phyloP scores from a whole-genome alignment of 2,329 filamentous ascomycete genomes.

The Monascus ruber region DNA sequence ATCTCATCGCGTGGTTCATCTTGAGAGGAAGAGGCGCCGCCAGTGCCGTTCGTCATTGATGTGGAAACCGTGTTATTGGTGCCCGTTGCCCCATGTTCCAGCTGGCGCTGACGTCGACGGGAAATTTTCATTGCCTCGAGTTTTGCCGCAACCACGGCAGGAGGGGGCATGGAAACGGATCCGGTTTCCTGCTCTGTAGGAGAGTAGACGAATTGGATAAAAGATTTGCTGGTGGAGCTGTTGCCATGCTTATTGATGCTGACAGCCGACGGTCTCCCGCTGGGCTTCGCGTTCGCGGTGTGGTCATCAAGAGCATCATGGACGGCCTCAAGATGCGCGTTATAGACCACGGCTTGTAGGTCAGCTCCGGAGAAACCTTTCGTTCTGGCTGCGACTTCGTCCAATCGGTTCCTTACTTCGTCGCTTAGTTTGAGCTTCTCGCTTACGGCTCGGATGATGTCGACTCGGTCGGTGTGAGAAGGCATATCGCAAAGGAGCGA shows the following conservation, averaged over 20 bases:
- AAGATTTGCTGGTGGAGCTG: slow-evolving; percentile 35
- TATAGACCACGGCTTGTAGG: slow-evolving; percentile 87
- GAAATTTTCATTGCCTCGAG: slow-evolving; percentile 66
- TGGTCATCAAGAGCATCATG: slow-evolving; percentile 70
- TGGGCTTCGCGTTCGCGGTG: slow-evolving; percentile 28
- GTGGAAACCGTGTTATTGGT: slow-evolving; percentile 3
- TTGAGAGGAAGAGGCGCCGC: slow-evolving; percentile 10
- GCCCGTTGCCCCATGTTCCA: slow-evolving; percentile 24
- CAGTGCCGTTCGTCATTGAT: slow-evolving; percentile 9
- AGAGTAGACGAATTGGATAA: slow-evolving; percentile 78
- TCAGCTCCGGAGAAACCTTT: slow-evolving; percentile 92
- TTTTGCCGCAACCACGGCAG: slow-evolving; percentile 68
- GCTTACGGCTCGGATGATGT: slow-evolving; percentile 78
- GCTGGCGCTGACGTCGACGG: slow-evolving; percentile 50
- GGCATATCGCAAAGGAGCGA: slow-evolving; percentile 87
- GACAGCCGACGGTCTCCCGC: slow-evolving; percentile 18
- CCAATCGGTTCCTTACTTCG: slow-evolving; percentile 52
- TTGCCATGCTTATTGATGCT: slow-evolving; percentile 13
- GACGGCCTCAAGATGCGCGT: slow-evolving; percentile 92
- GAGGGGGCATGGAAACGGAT: slow-evolving; percentile 56
- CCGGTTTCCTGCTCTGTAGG: slow-evolving; percentile 40
- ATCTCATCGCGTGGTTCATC: slow-evolving; percentile 51
- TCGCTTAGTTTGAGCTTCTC: slow-evolving; percentile 64
- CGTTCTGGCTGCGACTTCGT: slow-evolving; percentile 66
- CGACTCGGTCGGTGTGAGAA: slow-evolving; percentile 63